Conservation (phyloP, 371 early-diverging fungal species). For the Lichtheimia ornata region DNA sequence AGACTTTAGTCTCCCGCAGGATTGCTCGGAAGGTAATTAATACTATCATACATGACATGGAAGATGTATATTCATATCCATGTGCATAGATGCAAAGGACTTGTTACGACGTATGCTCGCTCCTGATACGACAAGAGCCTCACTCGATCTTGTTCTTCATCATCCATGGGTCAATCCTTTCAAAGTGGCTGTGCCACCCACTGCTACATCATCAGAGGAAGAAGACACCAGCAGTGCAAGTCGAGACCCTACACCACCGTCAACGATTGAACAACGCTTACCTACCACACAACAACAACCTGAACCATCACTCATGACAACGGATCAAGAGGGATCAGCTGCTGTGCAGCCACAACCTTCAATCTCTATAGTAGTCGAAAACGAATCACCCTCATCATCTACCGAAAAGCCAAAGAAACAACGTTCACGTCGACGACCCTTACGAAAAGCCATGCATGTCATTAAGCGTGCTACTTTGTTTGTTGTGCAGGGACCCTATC, state of each 20-base stretch:
- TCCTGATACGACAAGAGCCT: constrained; percentile 34
- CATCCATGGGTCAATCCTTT: constrained; percentile 48
- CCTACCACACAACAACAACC: too few species aligned
- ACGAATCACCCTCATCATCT: not conserved
- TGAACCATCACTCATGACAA: too few species aligned
- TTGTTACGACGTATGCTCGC: constrained; percentile 41
- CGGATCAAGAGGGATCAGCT: not conserved
- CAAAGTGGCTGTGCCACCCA: not conserved
- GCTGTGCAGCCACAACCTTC: not conserved
- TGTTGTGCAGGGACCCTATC: constrained; percentile 8
- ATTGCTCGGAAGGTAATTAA: constrained; percentile 32
- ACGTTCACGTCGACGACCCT: not conserved
- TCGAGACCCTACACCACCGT: too few species aligned
- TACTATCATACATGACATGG: too few species aligned
- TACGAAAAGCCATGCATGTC: not conserved
- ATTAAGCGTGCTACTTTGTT: not conserved
- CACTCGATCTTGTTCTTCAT: constrained; percentile 35
- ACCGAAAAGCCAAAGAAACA: not conserved
- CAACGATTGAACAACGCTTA: too few species aligned
- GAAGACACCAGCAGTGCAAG: too few species aligned
- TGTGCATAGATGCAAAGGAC: constrained; percentile 40
- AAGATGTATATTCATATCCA: too few species aligned
- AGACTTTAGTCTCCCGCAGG: constrained; percentile 31
- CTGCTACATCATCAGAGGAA: too few species aligned
- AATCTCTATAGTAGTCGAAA: not conserved